Evolutionary conservation across 345 rosid species (phyloP).

Genomic region (Dimocarpus longan): DNA sequence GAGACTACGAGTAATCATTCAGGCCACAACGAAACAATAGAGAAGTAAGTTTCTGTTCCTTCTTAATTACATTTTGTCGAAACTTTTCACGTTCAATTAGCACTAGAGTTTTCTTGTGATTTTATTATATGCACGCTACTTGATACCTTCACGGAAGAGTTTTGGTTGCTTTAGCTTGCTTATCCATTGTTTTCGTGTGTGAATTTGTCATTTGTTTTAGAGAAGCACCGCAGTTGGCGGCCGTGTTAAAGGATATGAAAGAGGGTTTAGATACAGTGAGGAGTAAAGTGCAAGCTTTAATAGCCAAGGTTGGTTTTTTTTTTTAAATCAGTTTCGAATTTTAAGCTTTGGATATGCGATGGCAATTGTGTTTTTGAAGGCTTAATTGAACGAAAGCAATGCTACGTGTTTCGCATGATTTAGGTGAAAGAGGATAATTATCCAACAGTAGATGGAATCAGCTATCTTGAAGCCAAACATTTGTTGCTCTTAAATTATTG

Average conservation of each 20-base stretch:
- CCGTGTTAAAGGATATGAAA: conserved; percentile 72
- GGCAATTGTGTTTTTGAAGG: neutral
- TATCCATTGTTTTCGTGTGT: neutral
- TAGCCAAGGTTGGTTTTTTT: conserved; percentile 55
- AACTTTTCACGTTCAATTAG: neutral
- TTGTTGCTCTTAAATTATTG: conserved; percentile 81
- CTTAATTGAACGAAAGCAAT: neutral
- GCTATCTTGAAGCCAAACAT: conserved; percentile 91
- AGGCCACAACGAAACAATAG: conserved; percentile 24
- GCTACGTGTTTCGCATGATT: neutral
- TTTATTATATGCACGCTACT: neutral
- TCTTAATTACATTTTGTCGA: neutral
- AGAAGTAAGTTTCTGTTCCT: conserved; percentile 33
- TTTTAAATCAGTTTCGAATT: neutral
- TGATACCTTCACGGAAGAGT: neutral
- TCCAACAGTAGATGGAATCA: conserved; percentile 80
- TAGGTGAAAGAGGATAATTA: conserved; percentile 76
- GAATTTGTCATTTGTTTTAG: conserved; percentile 32
- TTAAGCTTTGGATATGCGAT: neutral
- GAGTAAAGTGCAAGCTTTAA: conserved; percentile 71
- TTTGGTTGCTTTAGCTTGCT: neutral
- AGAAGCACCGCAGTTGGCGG: conserved; percentile 66
- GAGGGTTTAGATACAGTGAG: conserved; percentile 73
- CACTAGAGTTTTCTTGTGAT: neutral
- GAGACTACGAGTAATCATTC: conserved; percentile 14